A percentile compares a stretch with the other conserved stretches of the same genome.
These are phyloP conservation scores for Tolypocladium endophyticum DNA, from an alignment of 2,329 filamentous ascomycete genomes.

Conservation along the genomic window DNA sequence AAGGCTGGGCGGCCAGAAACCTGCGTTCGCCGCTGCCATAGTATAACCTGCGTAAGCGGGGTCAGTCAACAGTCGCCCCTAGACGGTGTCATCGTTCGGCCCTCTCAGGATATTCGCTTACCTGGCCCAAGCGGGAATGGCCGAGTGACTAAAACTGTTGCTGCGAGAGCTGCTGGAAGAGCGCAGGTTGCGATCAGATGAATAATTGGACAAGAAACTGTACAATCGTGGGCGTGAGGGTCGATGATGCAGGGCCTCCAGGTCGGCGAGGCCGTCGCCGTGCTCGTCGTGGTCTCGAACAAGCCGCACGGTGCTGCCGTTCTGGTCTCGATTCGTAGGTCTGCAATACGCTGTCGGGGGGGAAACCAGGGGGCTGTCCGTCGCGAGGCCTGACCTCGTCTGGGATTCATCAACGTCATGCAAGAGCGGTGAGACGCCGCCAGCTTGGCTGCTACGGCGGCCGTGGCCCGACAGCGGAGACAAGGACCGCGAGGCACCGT, in stretches of 20 bases:
- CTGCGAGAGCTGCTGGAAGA: conserved; percentile 39
- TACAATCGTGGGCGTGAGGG: conserved; percentile 45
- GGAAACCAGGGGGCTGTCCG: conserved; percentile 4
- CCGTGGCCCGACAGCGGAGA: conserved; percentile 33
- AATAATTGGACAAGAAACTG: conserved; percentile 35
- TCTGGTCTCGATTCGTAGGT: conserved; percentile 20
- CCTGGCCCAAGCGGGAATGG: conserved; percentile 45
- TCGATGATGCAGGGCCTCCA: conserved; percentile 40
- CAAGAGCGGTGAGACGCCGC: conserved; percentile 47
- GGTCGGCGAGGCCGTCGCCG: conserved; percentile 51
- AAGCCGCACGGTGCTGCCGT: conserved; percentile 27
- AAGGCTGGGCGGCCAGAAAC: conserved; percentile 33
- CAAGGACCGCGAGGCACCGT: conserved; percentile 36
- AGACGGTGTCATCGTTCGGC: background rate
- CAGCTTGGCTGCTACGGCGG: conserved; percentile 41
- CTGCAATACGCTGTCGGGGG: conserved; percentile 35
- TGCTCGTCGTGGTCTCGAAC: conserved; percentile 52
- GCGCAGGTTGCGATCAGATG: conserved; percentile 41
- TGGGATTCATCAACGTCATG: conserved; percentile 29
- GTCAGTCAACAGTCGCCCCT: background rate
- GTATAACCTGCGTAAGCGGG: conserved; percentile 42
- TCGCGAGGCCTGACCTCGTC: conserved; percentile 18
- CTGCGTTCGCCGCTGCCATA: conserved; percentile 56
- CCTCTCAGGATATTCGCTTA: conserved; percentile 13
- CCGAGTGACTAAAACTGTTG: conserved; percentile 32